Evolutionary conservation across 2,329 filamentous ascomycete species (phyloP).

Genomic region (Venturia asperata): DNA sequence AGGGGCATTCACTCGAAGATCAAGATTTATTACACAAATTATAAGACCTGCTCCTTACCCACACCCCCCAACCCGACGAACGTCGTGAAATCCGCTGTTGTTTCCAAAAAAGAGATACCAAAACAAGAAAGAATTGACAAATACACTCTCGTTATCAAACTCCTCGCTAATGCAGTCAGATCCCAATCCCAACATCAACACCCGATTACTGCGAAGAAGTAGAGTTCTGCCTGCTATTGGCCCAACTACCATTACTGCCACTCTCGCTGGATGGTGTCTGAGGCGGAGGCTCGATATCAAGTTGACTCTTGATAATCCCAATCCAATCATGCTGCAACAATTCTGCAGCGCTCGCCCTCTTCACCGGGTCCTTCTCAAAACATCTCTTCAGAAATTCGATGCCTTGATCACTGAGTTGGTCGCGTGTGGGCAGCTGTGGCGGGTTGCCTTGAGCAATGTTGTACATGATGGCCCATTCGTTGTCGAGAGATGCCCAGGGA

Average conservation of each 20-base stretch:
- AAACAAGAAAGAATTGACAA: not conserved
- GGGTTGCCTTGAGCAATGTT: slow-evolving; percentile 97
- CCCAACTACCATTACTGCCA: slow-evolving; percentile 10
- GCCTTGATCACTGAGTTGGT: slow-evolving; percentile 77
- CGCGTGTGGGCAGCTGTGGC: slow-evolving; percentile 70
- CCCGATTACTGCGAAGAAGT: slow-evolving; percentile 5
- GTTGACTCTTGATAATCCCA: slow-evolving; percentile 40
- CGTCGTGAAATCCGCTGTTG: not conserved
- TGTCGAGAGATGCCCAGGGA: slow-evolving; percentile 93
- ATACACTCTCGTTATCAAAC: not conserved
- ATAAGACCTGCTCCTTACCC: not conserved
- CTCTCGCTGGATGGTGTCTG: slow-evolving; percentile 29
- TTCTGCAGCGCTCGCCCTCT: slow-evolving; percentile 75
- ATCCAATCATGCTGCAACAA: slow-evolving; percentile 93
- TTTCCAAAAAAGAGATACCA: not conserved
- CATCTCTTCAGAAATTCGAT: slow-evolving; percentile 84
- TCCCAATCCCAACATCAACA: not conserved
- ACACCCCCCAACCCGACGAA: not conserved
- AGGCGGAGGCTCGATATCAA: slow-evolving; percentile 43
- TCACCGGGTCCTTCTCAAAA: slow-evolving; percentile 75
- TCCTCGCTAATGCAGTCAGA: slow-evolving; percentile 9
- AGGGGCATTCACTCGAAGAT: too few species aligned
- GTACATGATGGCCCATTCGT: slow-evolving; percentile 99
- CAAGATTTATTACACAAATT: not conserved
- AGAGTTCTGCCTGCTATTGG: slow-evolving; percentile 16